Conservation (phyloP, 805 yeast species). For the Pichia scutulata region DNA sequence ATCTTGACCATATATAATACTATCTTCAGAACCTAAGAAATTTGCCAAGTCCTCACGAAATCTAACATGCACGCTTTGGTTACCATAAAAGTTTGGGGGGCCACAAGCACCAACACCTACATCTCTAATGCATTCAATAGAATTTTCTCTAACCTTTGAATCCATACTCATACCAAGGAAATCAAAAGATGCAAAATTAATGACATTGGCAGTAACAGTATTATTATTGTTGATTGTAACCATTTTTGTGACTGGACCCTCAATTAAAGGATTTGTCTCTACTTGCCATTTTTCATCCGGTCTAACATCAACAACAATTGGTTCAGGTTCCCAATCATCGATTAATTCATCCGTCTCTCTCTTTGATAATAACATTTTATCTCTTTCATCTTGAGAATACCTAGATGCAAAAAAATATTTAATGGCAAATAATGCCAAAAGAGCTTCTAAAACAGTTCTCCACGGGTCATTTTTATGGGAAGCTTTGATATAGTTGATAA, state of each 20-base stretch:
- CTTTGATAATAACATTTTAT: constrained; percentile 50
- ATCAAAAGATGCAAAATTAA: constrained; percentile 68
- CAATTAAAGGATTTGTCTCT: constrained; percentile 53
- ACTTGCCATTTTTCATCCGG: constrained; percentile 55
- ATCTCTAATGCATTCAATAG: constrained; percentile 48
- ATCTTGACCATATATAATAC: constrained; percentile 90
- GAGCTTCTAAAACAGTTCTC: constrained; percentile 73
- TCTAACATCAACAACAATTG: constrained; percentile 53
- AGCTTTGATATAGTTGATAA: constrained; percentile 66
- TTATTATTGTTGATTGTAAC: constrained; percentile 26
- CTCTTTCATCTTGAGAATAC: constrained; percentile 67
- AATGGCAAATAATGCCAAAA: constrained; percentile 72
- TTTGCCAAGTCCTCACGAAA: constrained; percentile 68
- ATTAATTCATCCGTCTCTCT: constrained; percentile 75
- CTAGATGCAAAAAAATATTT: constrained; percentile 74
- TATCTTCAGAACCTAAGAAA: constrained; percentile 69
- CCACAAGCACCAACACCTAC: constrained; percentile 98
- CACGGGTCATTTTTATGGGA: constrained; percentile 93
- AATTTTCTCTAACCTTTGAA: constrained; percentile 40
- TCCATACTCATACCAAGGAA: constrained; percentile 54
- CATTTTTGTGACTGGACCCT: constrained; percentile 40
- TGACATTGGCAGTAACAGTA: constrained; percentile 28
- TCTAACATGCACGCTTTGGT: constrained; percentile 82
- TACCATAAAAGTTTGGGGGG: constrained; percentile 96
- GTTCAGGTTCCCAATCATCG: constrained; percentile 89